Evolutionary conservation across 2,329 filamentous ascomycete genomes (phyloP), one percentile per base, ranked within the genome.

Genomic region (Trichophyton mentagrophytes): DNA sequence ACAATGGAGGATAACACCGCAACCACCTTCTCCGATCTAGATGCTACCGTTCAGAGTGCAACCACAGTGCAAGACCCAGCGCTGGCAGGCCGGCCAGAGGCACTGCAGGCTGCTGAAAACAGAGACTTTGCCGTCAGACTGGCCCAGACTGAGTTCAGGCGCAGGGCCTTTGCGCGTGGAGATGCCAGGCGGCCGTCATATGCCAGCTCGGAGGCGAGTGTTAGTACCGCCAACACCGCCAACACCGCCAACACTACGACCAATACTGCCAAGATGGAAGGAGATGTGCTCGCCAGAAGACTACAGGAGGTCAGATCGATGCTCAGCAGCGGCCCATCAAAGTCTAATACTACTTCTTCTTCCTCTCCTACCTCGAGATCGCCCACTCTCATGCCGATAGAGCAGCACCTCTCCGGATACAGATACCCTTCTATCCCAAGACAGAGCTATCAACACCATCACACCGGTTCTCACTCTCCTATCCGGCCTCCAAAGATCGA

Each of bases 111-210:
- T 0, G 80, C 80, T 1, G 83, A 90, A 61, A 79, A 95, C 64
- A 82, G 85, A 64, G 86, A 91, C 9, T 74, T 95, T 53, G 90
- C 90, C 0, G 85, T 95, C 5, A 82, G 86, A 65, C 72, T 95
- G 33, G 89, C 89, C 0, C 84, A 86, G 64, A 82, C 82, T 60
- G 89, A 95, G 72, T 81, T 90, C 61, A 78, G 76, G 61, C 80
- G 87, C 47, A 79, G 89, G 65, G 85, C 62, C 15, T 40, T 47
- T 30, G 62, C 59, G 6, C 61, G 59, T 57, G 53, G 53, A 38
- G 27, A 11, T 8, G 36, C 3, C 46, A 25, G 30, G 57, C 15
- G 46, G 47, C 5, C 47, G 22, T 30, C 47, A 13, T 53, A 53
- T 17, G 22, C 27, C 22, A 33, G 47, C 13, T 53, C 47, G 4